phyloP scores from a whole-genome alignment of 2,329 filamentous ascomycete genomes.

The Arthroderma sp. region DNA sequence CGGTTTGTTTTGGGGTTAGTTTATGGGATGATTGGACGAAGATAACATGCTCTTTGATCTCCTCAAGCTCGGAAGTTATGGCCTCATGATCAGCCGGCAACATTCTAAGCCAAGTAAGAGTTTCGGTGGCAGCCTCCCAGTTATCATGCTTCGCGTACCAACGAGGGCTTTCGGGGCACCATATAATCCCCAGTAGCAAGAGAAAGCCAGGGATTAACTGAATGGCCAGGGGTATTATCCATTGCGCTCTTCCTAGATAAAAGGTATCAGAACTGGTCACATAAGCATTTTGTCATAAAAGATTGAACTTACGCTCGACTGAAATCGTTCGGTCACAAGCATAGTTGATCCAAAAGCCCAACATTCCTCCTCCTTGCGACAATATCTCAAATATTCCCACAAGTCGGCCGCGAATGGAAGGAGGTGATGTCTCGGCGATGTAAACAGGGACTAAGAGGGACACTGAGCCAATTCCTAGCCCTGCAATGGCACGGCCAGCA shows the following conservation, averaged over 20 bases:
- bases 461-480: constrained; percentile 31
- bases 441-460: constrained; percentile 48
- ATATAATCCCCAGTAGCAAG: constrained; percentile 48
- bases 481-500: constrained; percentile 32
- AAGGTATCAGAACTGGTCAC: not conserved
- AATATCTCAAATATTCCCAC: constrained; percentile 57
- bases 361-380: constrained; percentile 65
- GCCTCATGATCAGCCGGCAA: constrained; percentile 30
- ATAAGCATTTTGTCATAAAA: constrained; percentile 29
- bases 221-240: constrained; percentile 53
- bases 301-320: constrained; percentile 28
- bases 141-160: constrained; percentile 54
- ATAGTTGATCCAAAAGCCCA: constrained; percentile 66
- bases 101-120: constrained; percentile 25
- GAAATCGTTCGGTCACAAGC: constrained; percentile 42
- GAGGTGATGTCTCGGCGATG: constrained; percentile 58
- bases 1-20: constrained; percentile 39
- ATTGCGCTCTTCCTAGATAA: not conserved
- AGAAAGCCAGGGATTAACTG: constrained; percentile 65
- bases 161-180: constrained; percentile 57
- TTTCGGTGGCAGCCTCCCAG: constrained; percentile 32
- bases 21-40: constrained; percentile 24
- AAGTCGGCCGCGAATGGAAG: constrained; percentile 57
- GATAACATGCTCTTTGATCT: constrained; percentile 26
- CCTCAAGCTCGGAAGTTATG: constrained; percentile 26